phyloP scores from a whole-genome alignment of 805 yeast genomes.

The Kluyveromyces siamensis region DNA sequence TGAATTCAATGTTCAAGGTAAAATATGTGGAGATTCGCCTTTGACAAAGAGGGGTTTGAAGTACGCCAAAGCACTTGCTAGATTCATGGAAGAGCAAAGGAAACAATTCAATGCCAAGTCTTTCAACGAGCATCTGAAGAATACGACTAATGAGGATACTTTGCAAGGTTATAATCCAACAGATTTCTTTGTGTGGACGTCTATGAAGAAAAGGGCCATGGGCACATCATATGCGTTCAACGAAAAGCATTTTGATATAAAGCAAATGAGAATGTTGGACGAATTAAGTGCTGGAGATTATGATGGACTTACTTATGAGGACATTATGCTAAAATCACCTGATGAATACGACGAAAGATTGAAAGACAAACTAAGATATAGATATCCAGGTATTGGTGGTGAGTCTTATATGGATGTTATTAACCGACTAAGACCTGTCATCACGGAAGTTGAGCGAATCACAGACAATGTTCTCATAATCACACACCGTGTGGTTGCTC shows the following conservation, averaged over 20 bases:
- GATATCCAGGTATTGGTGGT: slow-evolving; percentile 97
- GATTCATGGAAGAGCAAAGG: slow-evolving; percentile 65
- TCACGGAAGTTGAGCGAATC: slow-evolving; percentile 87
- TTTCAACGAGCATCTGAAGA: slow-evolving; percentile 36
- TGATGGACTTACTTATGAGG: slow-evolving; percentile 89
- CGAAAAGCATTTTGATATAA: slow-evolving; percentile 63
- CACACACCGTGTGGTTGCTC: slow-evolving; percentile 84
- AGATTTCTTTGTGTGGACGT: slow-evolving; percentile 89
- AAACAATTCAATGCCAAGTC: slow-evolving; percentile 57
- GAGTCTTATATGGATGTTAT: slow-evolving; percentile 92
- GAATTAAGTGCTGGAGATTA: slow-evolving; percentile 90
- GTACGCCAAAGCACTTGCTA: slow-evolving; percentile 64
- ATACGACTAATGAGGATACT: slow-evolving; percentile 23
- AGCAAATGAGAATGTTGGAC: slow-evolving; percentile 87
- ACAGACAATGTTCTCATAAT: slow-evolving; percentile 77
- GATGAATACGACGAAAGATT: slow-evolving; percentile 72
- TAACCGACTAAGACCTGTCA: slow-evolving; percentile 79
- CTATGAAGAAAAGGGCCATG: slow-evolving; percentile 70
- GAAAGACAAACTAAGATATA: slow-evolving; percentile 67
- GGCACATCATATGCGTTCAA: slow-evolving; percentile 73
- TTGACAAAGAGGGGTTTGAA: slow-evolving; percentile 71
- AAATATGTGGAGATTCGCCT: slow-evolving; percentile 85
- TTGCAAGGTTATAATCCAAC: slow-evolving; percentile 32
- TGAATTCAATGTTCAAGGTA: slow-evolving; percentile 72
- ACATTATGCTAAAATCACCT: slow-evolving; percentile 65